A percentile compares a stretch with the other conserved stretches of the same genome.
phyloP scores from a whole-genome alignment of 768 basidiomycete genomes.

The Hypholoma fasciculare region DNA sequence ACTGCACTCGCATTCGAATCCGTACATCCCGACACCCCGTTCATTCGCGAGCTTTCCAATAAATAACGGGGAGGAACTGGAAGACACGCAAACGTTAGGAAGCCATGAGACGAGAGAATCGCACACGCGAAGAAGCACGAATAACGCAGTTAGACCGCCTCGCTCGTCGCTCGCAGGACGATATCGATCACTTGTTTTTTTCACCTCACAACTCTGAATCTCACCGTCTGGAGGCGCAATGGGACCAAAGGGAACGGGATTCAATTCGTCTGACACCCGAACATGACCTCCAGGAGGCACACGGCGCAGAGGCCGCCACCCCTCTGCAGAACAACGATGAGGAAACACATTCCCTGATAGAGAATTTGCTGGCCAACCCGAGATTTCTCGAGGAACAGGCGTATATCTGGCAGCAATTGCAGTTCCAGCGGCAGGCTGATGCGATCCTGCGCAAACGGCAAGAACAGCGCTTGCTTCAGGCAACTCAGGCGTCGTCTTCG shows the following conservation, averaged over 20 bases:
- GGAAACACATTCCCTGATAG: not conserved
- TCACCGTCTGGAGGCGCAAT: conserved; percentile 1
- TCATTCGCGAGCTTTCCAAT: no score
- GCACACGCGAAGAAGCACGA: not conserved
- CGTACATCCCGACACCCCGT: no score
- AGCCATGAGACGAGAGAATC: conserved; percentile 1
- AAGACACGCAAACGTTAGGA: conserved; percentile 17
- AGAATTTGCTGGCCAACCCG: conserved; percentile 9
- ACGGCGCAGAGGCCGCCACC: conserved; percentile 21
- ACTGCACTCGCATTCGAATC: no score
- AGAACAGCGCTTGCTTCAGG: conserved; percentile 42
- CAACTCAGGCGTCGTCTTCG: conserved; percentile 22
- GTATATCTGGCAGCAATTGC: conserved; percentile 32
- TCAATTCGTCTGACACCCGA: conserved; percentile 14
- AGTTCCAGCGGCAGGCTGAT: conserved; percentile 43
- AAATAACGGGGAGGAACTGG: conserved; percentile 9
- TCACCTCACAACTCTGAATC: not conserved
- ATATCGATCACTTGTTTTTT: not conserved
- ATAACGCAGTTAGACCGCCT: not conserved
- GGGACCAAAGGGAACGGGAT: conserved; percentile 9
- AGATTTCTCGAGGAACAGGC: conserved; percentile 27
- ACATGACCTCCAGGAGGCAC: conserved; percentile 18
- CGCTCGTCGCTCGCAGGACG: not conserved
- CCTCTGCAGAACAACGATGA: conserved; percentile 28
- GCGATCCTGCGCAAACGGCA: conserved; percentile 36